Evolutionary conservation across 192 early-diverging fungal genomes (phyloP).

Genomic region (Oehlia diaphana): DNA sequence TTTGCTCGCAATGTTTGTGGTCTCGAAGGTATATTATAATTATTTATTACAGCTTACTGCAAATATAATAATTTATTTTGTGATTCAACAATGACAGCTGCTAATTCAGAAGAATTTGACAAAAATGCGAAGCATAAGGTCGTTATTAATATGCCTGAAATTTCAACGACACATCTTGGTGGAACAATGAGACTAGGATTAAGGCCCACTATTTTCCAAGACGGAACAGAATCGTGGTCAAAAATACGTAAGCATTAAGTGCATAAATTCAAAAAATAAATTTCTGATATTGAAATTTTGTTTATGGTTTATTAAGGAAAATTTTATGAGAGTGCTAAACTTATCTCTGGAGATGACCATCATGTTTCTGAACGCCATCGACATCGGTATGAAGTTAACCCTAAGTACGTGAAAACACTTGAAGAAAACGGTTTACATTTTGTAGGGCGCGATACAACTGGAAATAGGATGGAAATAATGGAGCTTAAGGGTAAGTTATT

Average conservation of each 20-base stretch:
- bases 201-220: slow-evolving; percentile 78
- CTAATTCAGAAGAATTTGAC: slow-evolving; percentile 86
- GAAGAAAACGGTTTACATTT: slow-evolving; percentile 84
- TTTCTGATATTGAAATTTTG: not conserved
- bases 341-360: slow-evolving; percentile 49
- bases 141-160: slow-evolving; percentile 99
- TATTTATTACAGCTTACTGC: too few relatives aligned
- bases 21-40: slow-evolving; percentile 42
- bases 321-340: not conserved
- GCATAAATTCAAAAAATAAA: not conserved
- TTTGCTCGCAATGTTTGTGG: slow-evolving; percentile 93
- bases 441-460: slow-evolving; percentile 92
- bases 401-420: slow-evolving; percentile 69
- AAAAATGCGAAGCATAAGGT: slow-evolving; percentile 69
- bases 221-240: slow-evolving; percentile 59
- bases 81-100: slow-evolving; percentile 37
- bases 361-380: slow-evolving; percentile 83
- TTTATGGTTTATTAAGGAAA: slow-evolving; percentile 2
- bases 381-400: slow-evolving; percentile 99
- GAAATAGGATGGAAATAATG: slow-evolving; percentile 97
- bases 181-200: slow-evolving; percentile 96
- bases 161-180: slow-evolving; percentile 86
- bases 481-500: slow-evolving; percentile 55
- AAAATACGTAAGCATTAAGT: slow-evolving; percentile 55
- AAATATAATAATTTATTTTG: not conserved